Percentiles rank a stretch among this genome's conserved stretches.
Conservation (phyloP, 257 asterid species). For the Solanum raphanifolium region DNA sequence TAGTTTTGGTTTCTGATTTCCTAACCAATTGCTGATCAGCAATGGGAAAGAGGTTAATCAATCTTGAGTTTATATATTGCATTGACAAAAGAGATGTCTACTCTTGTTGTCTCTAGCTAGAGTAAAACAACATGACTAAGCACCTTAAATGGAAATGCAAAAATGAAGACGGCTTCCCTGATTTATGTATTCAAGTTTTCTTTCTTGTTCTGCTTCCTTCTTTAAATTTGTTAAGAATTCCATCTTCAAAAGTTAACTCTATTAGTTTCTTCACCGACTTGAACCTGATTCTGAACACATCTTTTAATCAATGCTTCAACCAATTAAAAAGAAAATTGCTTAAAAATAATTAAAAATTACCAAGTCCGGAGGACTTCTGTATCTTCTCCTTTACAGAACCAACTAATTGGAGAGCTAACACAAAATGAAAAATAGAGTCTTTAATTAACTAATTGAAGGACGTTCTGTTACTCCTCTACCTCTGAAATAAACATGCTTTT, state of each 20-base stretch:
- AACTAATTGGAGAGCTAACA: background rate
- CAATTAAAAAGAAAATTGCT: background rate
- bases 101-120: background rate
- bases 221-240: background rate
- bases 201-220: background rate
- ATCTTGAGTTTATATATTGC: background rate
- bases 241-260: background rate
- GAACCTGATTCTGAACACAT: background rate
- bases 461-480: background rate
- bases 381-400: background rate
- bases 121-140: background rate
- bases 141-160: background rate
- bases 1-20: background rate
- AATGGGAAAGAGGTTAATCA: background rate
- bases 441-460: background rate
- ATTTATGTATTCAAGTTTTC: background rate
- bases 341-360: background rate
- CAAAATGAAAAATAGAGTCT: background rate
- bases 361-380: background rate
- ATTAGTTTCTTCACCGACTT: background rate
- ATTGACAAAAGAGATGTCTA: background rate
- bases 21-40: background rate
- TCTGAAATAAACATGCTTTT: background rate
- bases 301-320: background rate
- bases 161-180: background rate